phyloP scores from a whole-genome alignment of 768 basidiomycete genomes.

The Dentipellis fragilis region DNA sequence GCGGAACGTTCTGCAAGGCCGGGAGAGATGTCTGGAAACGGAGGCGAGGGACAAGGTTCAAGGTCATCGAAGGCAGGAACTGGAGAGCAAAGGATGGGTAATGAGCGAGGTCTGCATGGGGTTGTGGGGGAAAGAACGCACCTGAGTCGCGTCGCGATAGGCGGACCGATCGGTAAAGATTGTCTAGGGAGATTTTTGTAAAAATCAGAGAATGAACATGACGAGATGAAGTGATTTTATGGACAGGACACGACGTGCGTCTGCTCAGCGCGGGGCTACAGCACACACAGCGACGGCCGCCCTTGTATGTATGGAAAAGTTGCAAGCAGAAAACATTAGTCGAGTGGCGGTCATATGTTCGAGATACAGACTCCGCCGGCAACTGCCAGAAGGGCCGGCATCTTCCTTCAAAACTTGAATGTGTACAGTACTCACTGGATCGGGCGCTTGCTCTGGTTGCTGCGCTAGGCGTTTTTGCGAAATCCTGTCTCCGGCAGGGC shows the following conservation, averaged over 20 bases:
- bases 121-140: neutral
- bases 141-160: conserved; percentile 1
- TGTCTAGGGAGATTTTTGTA: conserved; percentile 1
- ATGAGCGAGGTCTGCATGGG: neutral
- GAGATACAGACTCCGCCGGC: conserved; percentile 1
- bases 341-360: neutral
- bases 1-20: conserved; percentile 10
- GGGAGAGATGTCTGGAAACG: neutral
- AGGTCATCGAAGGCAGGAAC: neutral
- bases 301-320: neutral
- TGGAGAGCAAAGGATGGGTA: neutral
- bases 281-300: neutral
- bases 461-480: no score
- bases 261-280: conserved; percentile 1
- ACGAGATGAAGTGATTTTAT: neutral
- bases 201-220: conserved; percentile 3
- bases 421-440: no score
- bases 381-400: no score
- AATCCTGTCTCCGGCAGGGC: no score
- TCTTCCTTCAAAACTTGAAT: no score
- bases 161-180: neutral
- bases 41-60: neutral
- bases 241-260: conserved; percentile 3
- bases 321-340: neutral
- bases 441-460: no score